A percentile compares a stretch with the other conserved stretches of the same genome.
Evolutionary conservation across 2,329 filamentous ascomycete species (phyloP).

Genomic region (Dactylellina parvicollis): DNA sequence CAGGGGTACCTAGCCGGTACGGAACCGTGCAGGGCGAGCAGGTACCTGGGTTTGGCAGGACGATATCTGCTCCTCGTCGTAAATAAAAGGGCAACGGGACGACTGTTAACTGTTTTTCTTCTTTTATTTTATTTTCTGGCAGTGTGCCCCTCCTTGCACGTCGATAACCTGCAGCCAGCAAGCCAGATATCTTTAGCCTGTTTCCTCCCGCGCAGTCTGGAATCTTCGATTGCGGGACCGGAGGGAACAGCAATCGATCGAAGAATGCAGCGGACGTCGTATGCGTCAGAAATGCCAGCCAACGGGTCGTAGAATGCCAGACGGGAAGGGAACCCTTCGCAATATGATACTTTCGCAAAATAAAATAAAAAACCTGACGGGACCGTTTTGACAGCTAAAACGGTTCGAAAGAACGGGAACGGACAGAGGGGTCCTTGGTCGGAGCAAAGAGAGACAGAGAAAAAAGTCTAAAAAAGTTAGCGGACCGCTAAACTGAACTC

Average conservation of each 20-base stretch:
- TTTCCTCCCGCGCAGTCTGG: neutral
- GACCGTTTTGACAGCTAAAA: no score
- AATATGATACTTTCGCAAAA: no score
- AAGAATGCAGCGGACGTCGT: no score
- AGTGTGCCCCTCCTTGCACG: neutral
- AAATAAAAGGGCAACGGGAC: neutral
- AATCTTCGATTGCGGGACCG: neutral
- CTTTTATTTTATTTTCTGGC: no score
- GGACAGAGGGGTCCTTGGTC: neutral
- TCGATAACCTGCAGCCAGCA: neutral
- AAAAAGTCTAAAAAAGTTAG: neutral
- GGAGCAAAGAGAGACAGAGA: neutral
- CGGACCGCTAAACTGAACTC: neutral
- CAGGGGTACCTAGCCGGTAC: neutral
- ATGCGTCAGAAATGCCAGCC: neutral
- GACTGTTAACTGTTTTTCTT: no score
- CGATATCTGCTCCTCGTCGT: slow-evolving; percentile 22
- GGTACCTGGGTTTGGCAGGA: slow-evolving; percentile 45
- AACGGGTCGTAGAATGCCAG: neutral
- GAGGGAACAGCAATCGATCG: neutral
- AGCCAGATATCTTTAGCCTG: no score
- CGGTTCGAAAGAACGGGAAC: neutral
- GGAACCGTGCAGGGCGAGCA: neutral
- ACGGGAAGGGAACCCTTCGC: neutral
- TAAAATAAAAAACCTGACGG: no score